These are phyloP conservation scores for Candida sp. DNA, from an alignment of 1,139 yeast genomes.

Conservation along the genomic window DNA sequence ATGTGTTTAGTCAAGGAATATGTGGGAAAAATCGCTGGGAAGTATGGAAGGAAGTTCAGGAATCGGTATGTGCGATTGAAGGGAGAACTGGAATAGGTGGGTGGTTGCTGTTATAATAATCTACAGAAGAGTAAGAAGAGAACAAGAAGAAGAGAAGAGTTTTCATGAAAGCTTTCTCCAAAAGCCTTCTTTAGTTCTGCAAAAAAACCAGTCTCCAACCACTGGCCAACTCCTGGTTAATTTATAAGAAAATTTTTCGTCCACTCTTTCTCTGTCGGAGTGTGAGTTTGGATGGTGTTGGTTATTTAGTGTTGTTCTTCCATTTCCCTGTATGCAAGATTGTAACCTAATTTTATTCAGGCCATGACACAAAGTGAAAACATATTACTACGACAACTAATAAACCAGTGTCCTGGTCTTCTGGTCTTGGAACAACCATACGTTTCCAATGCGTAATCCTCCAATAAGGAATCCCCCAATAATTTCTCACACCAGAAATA, in stretches of 20 bases:
- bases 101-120: neutral
- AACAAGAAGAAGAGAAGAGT: neutral
- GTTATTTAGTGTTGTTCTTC: neutral
- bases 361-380: neutral
- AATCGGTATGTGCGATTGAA: neutral
- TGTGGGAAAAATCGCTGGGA: neutral
- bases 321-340: conserved; percentile 2
- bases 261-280: neutral
- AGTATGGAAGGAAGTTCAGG: neutral
- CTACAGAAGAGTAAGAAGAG: neutral
- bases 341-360: neutral
- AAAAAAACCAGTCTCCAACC: no score
- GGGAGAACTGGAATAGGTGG: neutral
- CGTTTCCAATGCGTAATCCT: neutral
- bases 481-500: no score
- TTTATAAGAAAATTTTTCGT: neutral
- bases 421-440: no score
- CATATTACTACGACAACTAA: neutral
- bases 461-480: neutral
- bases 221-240: no score
- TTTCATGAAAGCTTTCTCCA: no score
- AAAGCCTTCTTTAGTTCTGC: no score
- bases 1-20: neutral
- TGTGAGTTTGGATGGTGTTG: neutral
- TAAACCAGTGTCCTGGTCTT: no score